These are phyloP conservation scores for Lumnitzera racemosa DNA, from an alignment of 345 rosid genomes.

Conservation along the genomic window DNA sequence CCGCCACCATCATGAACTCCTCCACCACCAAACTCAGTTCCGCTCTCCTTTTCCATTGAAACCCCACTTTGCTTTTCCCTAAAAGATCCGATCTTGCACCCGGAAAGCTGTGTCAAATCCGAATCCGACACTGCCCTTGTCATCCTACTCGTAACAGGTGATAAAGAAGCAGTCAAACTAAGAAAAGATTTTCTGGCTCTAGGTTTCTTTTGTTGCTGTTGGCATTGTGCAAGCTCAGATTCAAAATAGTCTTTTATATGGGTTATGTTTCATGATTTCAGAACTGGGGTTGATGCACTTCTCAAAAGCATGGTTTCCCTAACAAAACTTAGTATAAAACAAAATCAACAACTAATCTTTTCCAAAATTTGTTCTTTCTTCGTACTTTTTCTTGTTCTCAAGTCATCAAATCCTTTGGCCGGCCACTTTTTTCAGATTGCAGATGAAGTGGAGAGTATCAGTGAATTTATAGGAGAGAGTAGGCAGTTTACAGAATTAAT, in stretches of 20 bases:
- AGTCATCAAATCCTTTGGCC: background rate
- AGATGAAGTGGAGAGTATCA: background rate
- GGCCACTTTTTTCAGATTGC: background rate
- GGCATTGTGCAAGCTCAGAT: constrained; percentile 1
- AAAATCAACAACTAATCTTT: too few species aligned
- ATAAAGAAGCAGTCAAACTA: constrained; percentile 26
- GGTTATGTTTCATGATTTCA: constrained; percentile 39
- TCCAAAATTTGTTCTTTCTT: background rate
- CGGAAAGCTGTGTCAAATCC: constrained; percentile 32
- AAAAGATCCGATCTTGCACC: background rate
- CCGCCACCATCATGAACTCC: constrained; percentile 36
- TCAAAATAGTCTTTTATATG: constrained; percentile 26
- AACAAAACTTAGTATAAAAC: too few species aligned
- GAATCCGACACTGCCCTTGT: constrained; percentile 50
- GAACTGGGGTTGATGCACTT: constrained; percentile 69
- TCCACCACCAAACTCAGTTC: constrained; percentile 32
- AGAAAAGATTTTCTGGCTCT: constrained; percentile 28
- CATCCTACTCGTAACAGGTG: constrained; percentile 21
- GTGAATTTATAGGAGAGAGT: constrained; percentile 9
- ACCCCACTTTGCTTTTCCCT: too few species aligned
- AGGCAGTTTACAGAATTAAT: background rate
- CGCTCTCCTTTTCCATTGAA: constrained; percentile 4
- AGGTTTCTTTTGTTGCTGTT: constrained; percentile 1
- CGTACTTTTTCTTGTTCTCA: too few species aligned
- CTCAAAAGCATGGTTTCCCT: constrained; percentile 48